Evolutionary conservation across 176 grass and related monocot genomes (phyloP).

Genomic region (Avena sativa): DNA sequence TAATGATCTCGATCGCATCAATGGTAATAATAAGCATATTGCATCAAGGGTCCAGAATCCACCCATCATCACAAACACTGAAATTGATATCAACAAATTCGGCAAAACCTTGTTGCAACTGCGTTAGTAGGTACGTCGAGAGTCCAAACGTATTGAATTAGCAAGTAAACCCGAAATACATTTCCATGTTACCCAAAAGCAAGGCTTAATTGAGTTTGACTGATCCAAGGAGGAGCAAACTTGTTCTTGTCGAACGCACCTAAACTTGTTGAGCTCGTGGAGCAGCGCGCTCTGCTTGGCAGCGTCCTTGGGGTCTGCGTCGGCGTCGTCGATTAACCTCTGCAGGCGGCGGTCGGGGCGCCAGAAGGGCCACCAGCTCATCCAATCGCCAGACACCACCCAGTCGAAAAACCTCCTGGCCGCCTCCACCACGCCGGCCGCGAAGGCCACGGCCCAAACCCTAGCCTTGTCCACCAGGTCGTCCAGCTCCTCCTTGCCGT

Average conservation of each 20-base stretch:
- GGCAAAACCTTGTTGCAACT: neutral
- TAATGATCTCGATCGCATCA: neutral
- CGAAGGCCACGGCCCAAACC: slow-evolving; percentile 50
- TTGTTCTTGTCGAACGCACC: slow-evolving; percentile 37
- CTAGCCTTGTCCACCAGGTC: slow-evolving; percentile 51
- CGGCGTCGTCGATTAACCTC: slow-evolving; percentile 78
- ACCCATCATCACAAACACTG: slow-evolving; percentile 3
- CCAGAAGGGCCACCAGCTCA: slow-evolving; percentile 96
- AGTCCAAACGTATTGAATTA: neutral
- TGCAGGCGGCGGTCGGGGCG: slow-evolving; percentile 65
- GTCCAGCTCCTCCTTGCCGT: slow-evolving; percentile 56
- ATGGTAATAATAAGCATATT: neutral
- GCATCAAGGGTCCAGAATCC: slow-evolving; percentile 1
- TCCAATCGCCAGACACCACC: slow-evolving; percentile 67
- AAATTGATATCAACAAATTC: slow-evolving; percentile 1
- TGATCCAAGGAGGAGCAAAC: slow-evolving; percentile 13
- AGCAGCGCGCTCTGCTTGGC: slow-evolving; percentile 82
- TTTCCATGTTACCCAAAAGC: slow-evolving; percentile 29
- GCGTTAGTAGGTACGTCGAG: neutral
- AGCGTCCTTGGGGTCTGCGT: slow-evolving; percentile 81
- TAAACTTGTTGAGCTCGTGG: slow-evolving; percentile 92
- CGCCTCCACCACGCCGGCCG: slow-evolving; percentile 47
- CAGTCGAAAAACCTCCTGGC: slow-evolving; percentile 58
- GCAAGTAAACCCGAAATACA: slow-evolving; percentile 12
- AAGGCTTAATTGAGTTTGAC: slow-evolving; percentile 10